Evolutionary conservation across 495 filamentous ascomycete species (phyloP), one percentile per base, ranked within the genome.

Genomic region (Aspergillus wentii): DNA sequence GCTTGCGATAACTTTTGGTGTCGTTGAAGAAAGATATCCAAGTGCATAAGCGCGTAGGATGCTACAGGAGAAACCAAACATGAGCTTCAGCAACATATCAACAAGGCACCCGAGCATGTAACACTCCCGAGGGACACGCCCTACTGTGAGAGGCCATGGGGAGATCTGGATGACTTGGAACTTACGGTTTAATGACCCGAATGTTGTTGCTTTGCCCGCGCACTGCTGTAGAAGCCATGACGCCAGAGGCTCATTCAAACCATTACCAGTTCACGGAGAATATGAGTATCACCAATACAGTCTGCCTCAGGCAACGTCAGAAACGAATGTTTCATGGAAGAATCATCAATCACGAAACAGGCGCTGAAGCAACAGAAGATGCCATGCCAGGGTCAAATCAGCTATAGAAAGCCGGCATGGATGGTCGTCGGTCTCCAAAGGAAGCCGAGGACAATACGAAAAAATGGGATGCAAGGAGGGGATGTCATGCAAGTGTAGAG

Each of bases 41-140:
- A 94, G 57, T 7, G 77, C 62, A 58, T 88, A 94, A 33, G 86
- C 87, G 36, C 79, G 79, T 32, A 86, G 55, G 39, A 87, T 68
- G 14, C 86, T 88, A 46, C 13, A 43, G 39, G 34, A 30, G 42
- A 30, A 18, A 29, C 41, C 23, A 41, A 42, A 26, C 31, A 53
- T 33, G 11, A 25, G 26, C 35, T 2, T 23, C 23, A 38, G n/a
- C 11, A 15, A 23, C 35, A 23, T 33, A 35, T n/a, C n/a, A n/a
- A n/a, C n/a, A n/a, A n/a, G n/a, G n/a, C n/a, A n/a, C n/a, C n/a
- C n/a, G n/a, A n/a, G n/a, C n/a, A n/a, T n/a, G n/a, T n/a, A n/a
- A n/a, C n/a, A n/a, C n/a, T n/a, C n/a, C n/a, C n/a, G n/a, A n/a
- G n/a, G n/a, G n/a, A n/a, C n/a, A n/a, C n/a, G n/a, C n/a, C n/a